Evolutionary conservation across 495 filamentous ascomycete genomes (phyloP), one percentile per base, ranked within the genome.

Genomic region (Aspergillus conjunctus): DNA sequence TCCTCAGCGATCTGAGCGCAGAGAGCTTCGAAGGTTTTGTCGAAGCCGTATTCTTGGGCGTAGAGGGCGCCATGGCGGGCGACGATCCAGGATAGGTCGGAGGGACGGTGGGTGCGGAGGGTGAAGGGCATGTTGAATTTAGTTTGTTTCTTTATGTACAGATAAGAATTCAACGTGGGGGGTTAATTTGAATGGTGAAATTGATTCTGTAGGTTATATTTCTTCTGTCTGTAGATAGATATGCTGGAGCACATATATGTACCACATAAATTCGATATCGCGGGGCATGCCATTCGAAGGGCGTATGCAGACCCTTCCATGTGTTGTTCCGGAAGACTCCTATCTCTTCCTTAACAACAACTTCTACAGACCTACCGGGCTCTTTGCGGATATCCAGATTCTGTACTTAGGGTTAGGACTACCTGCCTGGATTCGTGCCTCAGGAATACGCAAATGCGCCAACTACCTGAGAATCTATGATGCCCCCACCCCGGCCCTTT

Each of bases 41-140:
- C 58, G 64, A 64, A 73, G 41, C 59, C 61, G 57, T 65, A 62
- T 60, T 72, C 66, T 55, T 60, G 26, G 32, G 56, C 22, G 54
- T 75, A 73, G n/a, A 70, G 60, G 21, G 60, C 17, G 4, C 64
- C 66, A 31, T 68, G 71, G 4, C 68, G 67, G 58, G 68, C 51
- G 18, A 65, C 59, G 9, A 74, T 69, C 65, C 64, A 71, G 7
- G 66, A 64, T 41, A 73, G 68, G 33, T 73, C 71, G 10, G 64
- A 66, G 4, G 69, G 57, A 37, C 62, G 64, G 56, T 69, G 66
- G 54, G 56, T 64, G 39, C 60, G 56, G 3, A 66, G 17, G 41
- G 43, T 45, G 41, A 21, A 9, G 4, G 18, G 6, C 18, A 46
- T 48, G n/a, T 11, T 21, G 21, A 20, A 21, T 21, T 48, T 21